Conservation (phyloP, 1,284 basidiomycete genomes). For the Omphalotus olearius region DNA sequence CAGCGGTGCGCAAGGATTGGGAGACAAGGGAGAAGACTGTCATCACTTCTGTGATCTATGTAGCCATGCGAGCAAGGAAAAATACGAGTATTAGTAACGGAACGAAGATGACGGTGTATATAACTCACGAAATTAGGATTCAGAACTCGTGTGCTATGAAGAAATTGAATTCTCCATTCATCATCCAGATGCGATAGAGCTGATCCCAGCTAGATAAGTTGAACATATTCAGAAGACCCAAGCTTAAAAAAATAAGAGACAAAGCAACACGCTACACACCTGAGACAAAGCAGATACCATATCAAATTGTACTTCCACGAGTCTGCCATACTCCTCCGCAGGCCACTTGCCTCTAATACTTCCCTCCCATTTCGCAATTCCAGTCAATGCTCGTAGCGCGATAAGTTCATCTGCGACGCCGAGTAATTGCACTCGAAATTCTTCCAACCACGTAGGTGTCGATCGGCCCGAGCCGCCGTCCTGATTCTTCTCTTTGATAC, state of each 20-base stretch:
- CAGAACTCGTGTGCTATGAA: constrained; percentile 39
- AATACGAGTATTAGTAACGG: background rate
- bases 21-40: constrained; percentile 40
- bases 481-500: background rate
- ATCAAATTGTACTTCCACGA: constrained; percentile 36
- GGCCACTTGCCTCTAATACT: constrained; percentile 49
- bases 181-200: constrained; percentile 37
- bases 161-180: constrained; percentile 30
- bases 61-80: background rate
- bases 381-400: constrained; percentile 31
- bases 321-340: constrained; percentile 37
- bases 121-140: constrained; percentile 37
- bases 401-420: constrained; percentile 33
- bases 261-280: constrained; percentile 32
- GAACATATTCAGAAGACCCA: background rate
- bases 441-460: constrained; percentile 19
- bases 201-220: constrained; percentile 31
- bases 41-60: constrained; percentile 42
- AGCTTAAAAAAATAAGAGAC: too few species aligned
- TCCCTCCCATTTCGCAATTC: constrained; percentile 43
- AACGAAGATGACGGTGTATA: background rate
- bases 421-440: constrained; percentile 29
- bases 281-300: constrained; percentile 39
- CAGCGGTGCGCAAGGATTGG: constrained; percentile 41
- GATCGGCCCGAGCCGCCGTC: background rate